These are phyloP conservation scores for Bolboschoenoplectus hybrid DNA, from an alignment of 202 grass and related monocot genomes.

Conservation along the genomic window DNA sequence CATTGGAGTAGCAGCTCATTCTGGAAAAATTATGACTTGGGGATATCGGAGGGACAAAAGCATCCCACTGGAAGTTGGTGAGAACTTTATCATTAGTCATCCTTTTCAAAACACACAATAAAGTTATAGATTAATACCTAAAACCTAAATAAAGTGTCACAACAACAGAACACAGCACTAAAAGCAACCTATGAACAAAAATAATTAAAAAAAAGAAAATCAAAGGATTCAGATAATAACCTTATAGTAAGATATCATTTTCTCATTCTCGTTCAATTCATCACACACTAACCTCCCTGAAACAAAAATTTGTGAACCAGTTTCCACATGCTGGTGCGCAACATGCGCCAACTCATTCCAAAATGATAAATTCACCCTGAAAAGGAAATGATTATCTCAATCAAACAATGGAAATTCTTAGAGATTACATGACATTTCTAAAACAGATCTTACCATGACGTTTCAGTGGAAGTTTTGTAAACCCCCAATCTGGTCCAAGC, in stretches of 20 bases:
- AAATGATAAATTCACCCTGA: conserved; percentile 85
- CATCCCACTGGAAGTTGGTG: neutral
- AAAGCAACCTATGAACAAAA: neutral
- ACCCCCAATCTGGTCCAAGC: conserved; percentile 80
- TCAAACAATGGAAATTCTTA: neutral
- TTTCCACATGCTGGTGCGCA: conserved; percentile 77
- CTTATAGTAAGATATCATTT: conserved; percentile 77
- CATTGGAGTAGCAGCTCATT: neutral
- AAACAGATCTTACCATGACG: conserved; percentile 58
- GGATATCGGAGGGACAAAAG: neutral
- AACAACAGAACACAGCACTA: neutral
- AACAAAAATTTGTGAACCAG: conserved; percentile 71
- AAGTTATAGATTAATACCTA: neutral
- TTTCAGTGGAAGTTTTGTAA: conserved; percentile 75
- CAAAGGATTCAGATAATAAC: conserved; percentile 43
- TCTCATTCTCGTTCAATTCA: conserved; percentile 68
- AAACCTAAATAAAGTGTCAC: neutral
- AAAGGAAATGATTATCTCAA: conserved; percentile 22
- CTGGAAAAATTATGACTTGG: neutral
- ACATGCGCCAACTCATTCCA: conserved; percentile 84
- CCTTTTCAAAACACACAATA: neutral
- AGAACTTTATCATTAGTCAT: neutral
- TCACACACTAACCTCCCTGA: conserved; percentile 85
- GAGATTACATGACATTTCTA: neutral
- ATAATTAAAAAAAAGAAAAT: neutral